Base-by-base conservation (phyloP, 768 basidiomycete genomes). In the Tubosaeta brunneosetosa region DNA sequence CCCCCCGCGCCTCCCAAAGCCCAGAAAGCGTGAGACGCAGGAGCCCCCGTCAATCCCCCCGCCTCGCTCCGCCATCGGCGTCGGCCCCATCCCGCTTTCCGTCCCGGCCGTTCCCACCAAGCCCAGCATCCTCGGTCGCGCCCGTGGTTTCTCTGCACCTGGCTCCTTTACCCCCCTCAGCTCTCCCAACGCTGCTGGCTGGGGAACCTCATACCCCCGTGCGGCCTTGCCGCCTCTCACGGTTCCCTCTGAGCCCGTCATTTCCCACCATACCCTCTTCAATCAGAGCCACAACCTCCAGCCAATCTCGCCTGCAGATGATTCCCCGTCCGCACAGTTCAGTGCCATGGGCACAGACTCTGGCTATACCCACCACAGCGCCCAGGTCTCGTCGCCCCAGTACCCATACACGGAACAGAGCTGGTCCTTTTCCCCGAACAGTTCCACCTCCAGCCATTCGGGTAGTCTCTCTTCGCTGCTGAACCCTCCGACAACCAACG, bases 1-100 rank as follows among this genome's bases (percentile, higher is more conserved):
- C 5, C 93, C 92, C 16, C 93, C 93, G 29, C 91, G 93, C 64
- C 81, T 91, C 12, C 91, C 91, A 33, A 92, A 93, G 63, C 87
- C 88, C 11, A 74, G 88, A 60, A 93, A 92, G 68, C 86, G 88
- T 57, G 86, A 91, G 55, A 67, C 76, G 3, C 74, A 85, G 55
- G 84, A 88, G 52, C 70, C 80, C n/a, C 77, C 82, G n/a, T 67
- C 78, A 14, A 83, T 88, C 17, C 84, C 86, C 11, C 86, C 86
- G 10, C 85, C 88, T 0, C 82, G 89, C 56, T 83, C 87, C n/a
- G 83, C 87, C 8, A 79, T 85, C 52, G 83, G 82, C 34, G 79
- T 88, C 70, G 85, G 82, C 41, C 67, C 79, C 6, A 75, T 86
- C n/a, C 79, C 87, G 44, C 78, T 88, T 63, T 77, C 82, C 19